Conservation (phyloP, 768 basidiomycete species). For the Polyporus arcularius region DNA sequence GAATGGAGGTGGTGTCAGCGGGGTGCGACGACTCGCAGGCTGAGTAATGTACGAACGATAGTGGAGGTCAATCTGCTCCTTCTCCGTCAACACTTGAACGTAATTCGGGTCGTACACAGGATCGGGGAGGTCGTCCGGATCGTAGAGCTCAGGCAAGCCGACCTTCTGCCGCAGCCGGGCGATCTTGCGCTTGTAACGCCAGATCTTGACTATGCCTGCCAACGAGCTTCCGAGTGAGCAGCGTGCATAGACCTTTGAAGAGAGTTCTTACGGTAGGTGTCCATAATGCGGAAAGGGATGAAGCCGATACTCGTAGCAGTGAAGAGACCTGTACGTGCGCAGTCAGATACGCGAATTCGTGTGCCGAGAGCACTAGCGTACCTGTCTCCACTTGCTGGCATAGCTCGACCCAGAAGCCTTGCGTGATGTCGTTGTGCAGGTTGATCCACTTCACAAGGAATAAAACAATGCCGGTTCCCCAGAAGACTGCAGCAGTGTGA, state of each 20-base stretch:
- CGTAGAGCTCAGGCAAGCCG: conserved; percentile 67
- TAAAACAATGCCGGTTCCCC: conserved; percentile 83
- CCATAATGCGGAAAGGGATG: conserved; percentile 72
- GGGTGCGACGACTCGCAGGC: too few species aligned
- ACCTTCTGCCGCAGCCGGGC: conserved; percentile 57
- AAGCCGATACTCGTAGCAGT: conserved; percentile 80
- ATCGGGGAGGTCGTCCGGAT: conserved; percentile 81
- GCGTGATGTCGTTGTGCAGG: conserved; percentile 63
- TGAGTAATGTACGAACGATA: conserved; percentile 49
- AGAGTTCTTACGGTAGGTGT: conserved; percentile 61
- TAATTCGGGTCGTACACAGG: conserved; percentile 71
- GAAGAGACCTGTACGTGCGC: conserved; percentile 57
- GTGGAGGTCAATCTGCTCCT: conserved; percentile 65
- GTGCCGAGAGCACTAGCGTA: conserved; percentile 23
- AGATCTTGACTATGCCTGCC: conserved; percentile 71
- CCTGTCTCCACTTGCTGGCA: conserved; percentile 78
- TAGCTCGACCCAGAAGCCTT: conserved; percentile 84
- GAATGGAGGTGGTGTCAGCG: conserved; percentile 2
- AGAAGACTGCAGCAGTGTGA: conserved; percentile 55
- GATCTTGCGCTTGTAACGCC: conserved; percentile 67
- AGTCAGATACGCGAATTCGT: not conserved
- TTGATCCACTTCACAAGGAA: conserved; percentile 71
- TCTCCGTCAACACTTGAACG: conserved; percentile 66
- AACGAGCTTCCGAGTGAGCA: not conserved
- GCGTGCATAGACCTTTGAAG: not conserved